Evolutionary conservation across 768 basidiomycete genomes (phyloP), one percentile per base, ranked within the genome.

Genomic region (Goffeauzyma gilvescens): DNA sequence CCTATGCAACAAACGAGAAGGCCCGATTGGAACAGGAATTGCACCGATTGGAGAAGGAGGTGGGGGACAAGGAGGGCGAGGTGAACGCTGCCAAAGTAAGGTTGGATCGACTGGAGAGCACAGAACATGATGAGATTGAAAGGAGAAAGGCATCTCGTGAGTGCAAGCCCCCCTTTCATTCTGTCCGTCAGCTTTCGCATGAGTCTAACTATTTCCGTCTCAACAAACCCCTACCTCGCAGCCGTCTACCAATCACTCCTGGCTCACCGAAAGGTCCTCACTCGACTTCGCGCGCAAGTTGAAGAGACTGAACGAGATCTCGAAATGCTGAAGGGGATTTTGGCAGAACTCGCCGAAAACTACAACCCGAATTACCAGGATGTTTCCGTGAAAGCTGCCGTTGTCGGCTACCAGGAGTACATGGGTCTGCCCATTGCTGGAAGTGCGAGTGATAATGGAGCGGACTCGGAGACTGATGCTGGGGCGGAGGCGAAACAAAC

Each of bases 321-420:
- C 55, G 73, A 73, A 46, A 70, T 75, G 34, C 73, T 98, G 2
- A 79, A 78, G 18, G 73, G 77, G n/a, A 82, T 98, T 38, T 72
- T 98, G 5, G 72, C 76, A 45, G 68, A 76, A 22, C 73, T 98
- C 9, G 73, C 83, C 17, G 72, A 74, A 8, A 78, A 79, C 4
- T 95, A 93, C 67, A 98, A 98, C 61, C 90, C 90, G 13, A 98
- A 98, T 62, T 95, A 95, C 65, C 34, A 48, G 60, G 90, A 98
- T 59, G 96, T 98, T 90, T 87, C 86, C 2, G 90, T 96, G 36
- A 73, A 93, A 22, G 89, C 90, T 52, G 89, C 90, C 14, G 87
- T 95, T 13, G 76, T 86, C 35, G 89, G 87, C 12, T 96, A 83
- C 78, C 82, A 86, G 58, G 76, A 67, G n/a, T n/a, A n/a, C n/a